Percentiles rank a stretch among this genome's conserved stretches.
phyloP scores from a whole-genome alignment of 129 eudicot species.

The Saposhnikovia divaricata region DNA sequence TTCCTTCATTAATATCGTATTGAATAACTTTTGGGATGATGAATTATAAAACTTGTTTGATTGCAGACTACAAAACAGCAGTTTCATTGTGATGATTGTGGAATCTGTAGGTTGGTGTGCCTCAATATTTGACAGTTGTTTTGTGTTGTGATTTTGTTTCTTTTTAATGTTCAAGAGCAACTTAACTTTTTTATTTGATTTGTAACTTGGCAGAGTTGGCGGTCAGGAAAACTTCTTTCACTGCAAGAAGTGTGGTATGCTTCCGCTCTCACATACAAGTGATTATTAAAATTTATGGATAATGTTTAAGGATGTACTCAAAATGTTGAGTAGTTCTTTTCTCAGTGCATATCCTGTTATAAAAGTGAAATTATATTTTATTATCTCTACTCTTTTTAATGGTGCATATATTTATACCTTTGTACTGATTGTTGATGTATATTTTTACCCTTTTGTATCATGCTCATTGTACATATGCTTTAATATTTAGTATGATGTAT shows the following conservation, averaged over 20 bases:
- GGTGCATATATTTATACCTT: not conserved
- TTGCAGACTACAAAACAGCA: slow-evolving; percentile 59
- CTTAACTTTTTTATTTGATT: not conserved
- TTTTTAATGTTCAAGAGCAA: not conserved
- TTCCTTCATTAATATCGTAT: not conserved
- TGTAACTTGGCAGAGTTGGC: slow-evolving; percentile 58
- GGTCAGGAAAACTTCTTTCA: slow-evolving; percentile 72
- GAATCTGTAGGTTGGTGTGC: slow-evolving; percentile 73
- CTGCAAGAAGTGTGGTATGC: slow-evolving; percentile 86
- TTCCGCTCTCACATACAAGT: slow-evolving; percentile 2
- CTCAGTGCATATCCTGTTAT: not conserved
- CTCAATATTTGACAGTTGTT: not conserved
- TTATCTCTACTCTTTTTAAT: not conserved
- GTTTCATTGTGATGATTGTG: slow-evolving; percentile 86
- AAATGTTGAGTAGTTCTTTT: not conserved
- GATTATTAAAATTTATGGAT: not conserved
- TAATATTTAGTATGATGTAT: not conserved
- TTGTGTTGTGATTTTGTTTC: not conserved
- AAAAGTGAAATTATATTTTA: not conserved
- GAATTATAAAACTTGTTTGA: not conserved
- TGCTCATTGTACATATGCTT: not conserved
- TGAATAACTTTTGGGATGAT: not conserved
- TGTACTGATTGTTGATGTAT: not conserved
- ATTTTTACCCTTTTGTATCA: not conserved
- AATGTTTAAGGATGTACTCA: not conserved